Evolutionary conservation across 2,329 filamentous ascomycete genomes (phyloP).

Genomic region (Stenocarpella maydis): DNA sequence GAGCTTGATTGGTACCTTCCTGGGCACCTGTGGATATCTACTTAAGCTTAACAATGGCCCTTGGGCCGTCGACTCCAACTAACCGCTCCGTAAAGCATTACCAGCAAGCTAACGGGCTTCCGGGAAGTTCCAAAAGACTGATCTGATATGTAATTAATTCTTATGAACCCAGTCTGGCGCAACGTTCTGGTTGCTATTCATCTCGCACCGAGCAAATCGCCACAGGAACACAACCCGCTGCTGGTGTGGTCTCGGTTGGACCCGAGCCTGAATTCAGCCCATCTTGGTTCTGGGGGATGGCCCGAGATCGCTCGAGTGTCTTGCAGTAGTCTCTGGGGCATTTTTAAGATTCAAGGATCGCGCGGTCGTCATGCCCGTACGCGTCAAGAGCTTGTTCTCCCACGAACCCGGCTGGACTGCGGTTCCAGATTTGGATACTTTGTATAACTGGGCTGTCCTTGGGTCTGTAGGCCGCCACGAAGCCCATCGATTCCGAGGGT

Average conservation of each 20-base stretch:
- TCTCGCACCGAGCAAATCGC: background rate
- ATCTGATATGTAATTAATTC: conserved; percentile 4
- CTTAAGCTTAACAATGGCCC: background rate
- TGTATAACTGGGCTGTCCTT: background rate
- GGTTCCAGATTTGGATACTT: background rate
- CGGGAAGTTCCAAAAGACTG: background rate
- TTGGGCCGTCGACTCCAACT: background rate
- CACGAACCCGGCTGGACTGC: background rate
- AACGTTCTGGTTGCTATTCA: background rate
- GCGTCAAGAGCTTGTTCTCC: conserved; percentile 10
- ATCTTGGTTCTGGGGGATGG: conserved; percentile 17
- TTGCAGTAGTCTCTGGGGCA: conserved; percentile 8
- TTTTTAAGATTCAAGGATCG: background rate
- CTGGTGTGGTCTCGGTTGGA: conserved; percentile 13
- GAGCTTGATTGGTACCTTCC: background rate
- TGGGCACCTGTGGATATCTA: background rate
- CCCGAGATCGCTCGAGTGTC: conserved; percentile 18
- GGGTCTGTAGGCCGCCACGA: background rate
- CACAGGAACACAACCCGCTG: background rate
- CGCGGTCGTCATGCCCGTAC: background rate
- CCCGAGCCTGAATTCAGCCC: conserved; percentile 5
- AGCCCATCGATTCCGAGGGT: background rate
- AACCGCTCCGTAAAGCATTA: background rate
- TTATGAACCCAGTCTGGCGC: background rate
- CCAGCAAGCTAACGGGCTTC: background rate